These are phyloP conservation scores for Circinella minor DNA, from an alignment of 371 early-diverging fungal species.

Conservation along the genomic window DNA sequence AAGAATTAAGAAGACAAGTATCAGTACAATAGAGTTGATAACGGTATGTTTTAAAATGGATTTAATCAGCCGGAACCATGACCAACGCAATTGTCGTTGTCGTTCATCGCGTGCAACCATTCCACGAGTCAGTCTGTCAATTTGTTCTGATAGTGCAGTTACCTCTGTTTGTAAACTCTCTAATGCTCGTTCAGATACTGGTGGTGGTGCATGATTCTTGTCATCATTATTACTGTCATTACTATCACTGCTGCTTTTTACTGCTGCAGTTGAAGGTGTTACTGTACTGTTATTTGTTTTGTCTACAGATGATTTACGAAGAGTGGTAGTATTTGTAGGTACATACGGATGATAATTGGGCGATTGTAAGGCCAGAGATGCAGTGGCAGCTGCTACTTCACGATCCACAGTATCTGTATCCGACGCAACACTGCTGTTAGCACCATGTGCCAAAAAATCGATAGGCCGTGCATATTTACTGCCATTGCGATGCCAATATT, in stretches of 20 bases:
- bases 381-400: slow-evolving; percentile 47
- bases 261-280: slow-evolving; percentile 1
- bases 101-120: slow-evolving; percentile 32
- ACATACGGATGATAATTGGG: slow-evolving; percentile 33
- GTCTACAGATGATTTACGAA: neutral
- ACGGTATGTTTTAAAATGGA: slow-evolving; percentile 35
- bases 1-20: slow-evolving; percentile 36
- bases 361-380: slow-evolving; percentile 23
- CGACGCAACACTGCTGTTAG: slow-evolving; percentile 24
- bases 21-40: slow-evolving; percentile 38
- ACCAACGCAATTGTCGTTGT: slow-evolving; percentile 29
- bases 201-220: neutral
- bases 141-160: slow-evolving; percentile 49
- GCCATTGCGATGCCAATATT: neutral
- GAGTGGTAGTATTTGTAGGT: neutral
- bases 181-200: slow-evolving; percentile 37
- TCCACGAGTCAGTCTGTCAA: slow-evolving; percentile 38
- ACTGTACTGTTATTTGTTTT: neutral
- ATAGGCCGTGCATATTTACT: slow-evolving; percentile 26
- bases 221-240: slow-evolving; percentile 1
- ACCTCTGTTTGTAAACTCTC: slow-evolving; percentile 57
- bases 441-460: slow-evolving; percentile 22
- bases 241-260: neutral
- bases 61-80: slow-evolving; percentile 25
- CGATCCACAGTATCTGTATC: slow-evolving; percentile 47